Conservation (phyloP, 805 yeast genomes). For the Spathaspora boniae region DNA sequence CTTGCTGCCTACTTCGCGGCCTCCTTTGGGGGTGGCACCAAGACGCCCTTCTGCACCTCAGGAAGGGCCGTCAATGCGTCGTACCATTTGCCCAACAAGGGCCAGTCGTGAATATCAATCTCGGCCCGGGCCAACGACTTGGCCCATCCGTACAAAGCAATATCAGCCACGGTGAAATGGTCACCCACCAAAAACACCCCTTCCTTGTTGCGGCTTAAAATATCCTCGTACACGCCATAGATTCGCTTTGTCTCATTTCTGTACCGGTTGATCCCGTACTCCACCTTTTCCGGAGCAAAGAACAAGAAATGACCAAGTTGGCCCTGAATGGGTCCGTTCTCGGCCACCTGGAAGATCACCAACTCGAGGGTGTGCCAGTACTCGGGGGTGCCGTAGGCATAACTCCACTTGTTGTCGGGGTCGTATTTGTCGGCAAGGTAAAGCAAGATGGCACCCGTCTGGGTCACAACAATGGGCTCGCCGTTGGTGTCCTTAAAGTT, state of each 20-base stretch:
- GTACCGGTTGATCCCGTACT: slow-evolving; percentile 53
- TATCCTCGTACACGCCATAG: slow-evolving; percentile 50
- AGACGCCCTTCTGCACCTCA: slow-evolving; percentile 29
- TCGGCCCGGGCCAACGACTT: slow-evolving; percentile 10
- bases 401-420: slow-evolving; percentile 45
- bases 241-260: slow-evolving; percentile 49
- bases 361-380: slow-evolving; percentile 56
- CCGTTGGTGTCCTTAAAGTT: slow-evolving; percentile 29
- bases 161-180: slow-evolving; percentile 57
- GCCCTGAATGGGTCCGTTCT: slow-evolving; percentile 57
- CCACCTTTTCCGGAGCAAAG: slow-evolving; percentile 49
- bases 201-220: slow-evolving; percentile 46
- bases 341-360: slow-evolving; percentile 53
- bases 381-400: slow-evolving; percentile 28
- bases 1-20: background rate
- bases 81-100: slow-evolving; percentile 39
- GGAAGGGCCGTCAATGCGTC: slow-evolving; percentile 28
- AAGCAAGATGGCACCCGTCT: slow-evolving; percentile 59
- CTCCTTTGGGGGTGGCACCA: slow-evolving; percentile 1
- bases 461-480: slow-evolving; percentile 49
- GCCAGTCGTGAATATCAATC: slow-evolving; percentile 37
- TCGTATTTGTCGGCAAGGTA: slow-evolving; percentile 63
- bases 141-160: slow-evolving; percentile 48
- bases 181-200: slow-evolving; percentile 53
- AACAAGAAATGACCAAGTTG: slow-evolving; percentile 49